Evolutionary conservation across 2,329 filamentous ascomycete genomes (phyloP).

Genomic region (Colletotrichum musae): DNA sequence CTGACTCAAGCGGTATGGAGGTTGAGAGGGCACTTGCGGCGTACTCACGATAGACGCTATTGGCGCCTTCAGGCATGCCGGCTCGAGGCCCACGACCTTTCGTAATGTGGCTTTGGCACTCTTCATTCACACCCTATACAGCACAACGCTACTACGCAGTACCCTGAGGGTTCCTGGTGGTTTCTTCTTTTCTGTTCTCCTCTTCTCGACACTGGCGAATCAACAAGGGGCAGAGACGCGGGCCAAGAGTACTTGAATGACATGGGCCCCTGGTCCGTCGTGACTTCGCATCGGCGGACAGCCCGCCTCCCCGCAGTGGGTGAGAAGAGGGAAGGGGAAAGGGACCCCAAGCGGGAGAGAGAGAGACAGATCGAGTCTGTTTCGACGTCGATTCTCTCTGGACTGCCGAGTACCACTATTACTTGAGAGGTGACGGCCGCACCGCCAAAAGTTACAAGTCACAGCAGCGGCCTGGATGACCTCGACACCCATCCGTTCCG

Average conservation of each 20-base stretch:
- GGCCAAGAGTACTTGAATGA: not conserved
- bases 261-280: not conserved
- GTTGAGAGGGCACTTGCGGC: too few species aligned
- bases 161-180: too few species aligned
- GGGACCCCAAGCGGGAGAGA: not conserved
- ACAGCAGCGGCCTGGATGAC: not conserved
- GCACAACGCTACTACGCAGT: too few species aligned
- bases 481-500: not conserved
- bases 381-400: constrained; percentile 13
- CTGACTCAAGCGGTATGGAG: too few species aligned
- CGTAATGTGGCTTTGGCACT: too few species aligned
- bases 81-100: too few species aligned
- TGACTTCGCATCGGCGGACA: not conserved
- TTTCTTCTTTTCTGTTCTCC: not conserved
- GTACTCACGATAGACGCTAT: too few species aligned
- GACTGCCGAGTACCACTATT: not conserved
- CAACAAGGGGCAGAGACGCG: not conserved
- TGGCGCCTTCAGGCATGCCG: too few species aligned
- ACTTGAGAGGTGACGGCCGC: too few species aligned
- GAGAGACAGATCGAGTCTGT: constrained; percentile 32
- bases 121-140: too few species aligned
- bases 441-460: not conserved
- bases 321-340: constrained; percentile 19
- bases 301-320: constrained; percentile 11
- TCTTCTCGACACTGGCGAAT: not conserved